Evolutionary conservation across 73 alveolate species (phyloP), one percentile per base, ranked within the genome.

Genomic region (Durusdinium trenchii): DNA sequence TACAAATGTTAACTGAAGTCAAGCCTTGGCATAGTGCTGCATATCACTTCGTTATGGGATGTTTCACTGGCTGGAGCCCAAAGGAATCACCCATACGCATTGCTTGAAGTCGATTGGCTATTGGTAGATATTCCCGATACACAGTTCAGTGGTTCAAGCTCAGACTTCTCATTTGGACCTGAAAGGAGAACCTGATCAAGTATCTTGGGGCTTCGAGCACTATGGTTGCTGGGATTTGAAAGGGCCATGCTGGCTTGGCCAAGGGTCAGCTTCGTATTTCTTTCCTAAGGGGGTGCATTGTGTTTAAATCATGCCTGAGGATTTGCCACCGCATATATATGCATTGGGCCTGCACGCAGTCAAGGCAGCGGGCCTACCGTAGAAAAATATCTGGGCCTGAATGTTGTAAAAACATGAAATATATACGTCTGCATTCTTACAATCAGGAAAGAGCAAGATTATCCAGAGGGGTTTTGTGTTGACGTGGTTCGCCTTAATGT

Each of bases 301-400:
- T 30, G 43, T 23, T 28, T 9, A 35, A 43, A 67, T 51, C 75
- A 1, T 10, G 3, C 28, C 60, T 54, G 28, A 90, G 96, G 96
- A 91, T 40, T 38, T 91, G 76, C 98, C 87, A 2, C 98, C 98
- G 36, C 98, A 91, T 36, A 78, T 91, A n/a, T 91, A 91, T 43
- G 98, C 90, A 38, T 38, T 91, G 76, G 98, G 98, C 78, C 79
- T 67, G 79, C 87, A 91, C 20, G 98, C 98, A 40, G 98, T 69
- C 75, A 90, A 90, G 96, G 95, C 95, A 28, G 47, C 83, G 18
- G 16, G 32, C 83, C 43, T n/a, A n/a, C n/a, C n/a, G n/a, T n/a
- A n/a, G n/a, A n/a, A n/a, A n/a, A n/a, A n/a, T n/a, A n/a, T n/a
- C n/a, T n/a, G n/a, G n/a, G n/a, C n/a, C n/a, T n/a, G n/a, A n/a